Evolutionary conservation across 225 moss, liverwort and hornwort species (phyloP).

Genomic region (Physcomitrium patens): DNA sequence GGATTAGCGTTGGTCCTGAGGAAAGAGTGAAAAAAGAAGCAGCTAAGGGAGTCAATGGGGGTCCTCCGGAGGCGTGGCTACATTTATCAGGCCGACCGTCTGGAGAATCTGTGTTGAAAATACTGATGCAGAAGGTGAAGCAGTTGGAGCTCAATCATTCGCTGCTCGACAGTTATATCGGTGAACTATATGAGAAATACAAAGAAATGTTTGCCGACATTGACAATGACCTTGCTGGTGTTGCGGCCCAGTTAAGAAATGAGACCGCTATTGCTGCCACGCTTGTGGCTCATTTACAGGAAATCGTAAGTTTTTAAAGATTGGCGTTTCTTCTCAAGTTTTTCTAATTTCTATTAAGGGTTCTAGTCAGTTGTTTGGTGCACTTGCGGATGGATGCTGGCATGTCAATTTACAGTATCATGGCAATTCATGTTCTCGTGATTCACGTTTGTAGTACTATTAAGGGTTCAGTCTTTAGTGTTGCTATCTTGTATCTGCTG

Average conservation of each 20-base stretch:
- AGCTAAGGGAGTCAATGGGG: slow-evolving; percentile 43
- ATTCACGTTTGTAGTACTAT: no score
- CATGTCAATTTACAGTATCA: background rate
- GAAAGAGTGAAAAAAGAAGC: slow-evolving; percentile 65
- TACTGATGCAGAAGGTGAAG: slow-evolving; percentile 95
- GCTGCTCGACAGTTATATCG: slow-evolving; percentile 81
- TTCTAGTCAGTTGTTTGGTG: background rate
- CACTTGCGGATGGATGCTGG: background rate
- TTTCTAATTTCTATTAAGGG: background rate
- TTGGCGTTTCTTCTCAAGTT: background rate
- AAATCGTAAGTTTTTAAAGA: slow-evolving; percentile 50
- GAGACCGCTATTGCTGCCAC: slow-evolving; percentile 71
- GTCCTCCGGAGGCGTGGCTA: slow-evolving; percentile 62
- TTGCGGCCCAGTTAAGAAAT: slow-evolving; percentile 64
- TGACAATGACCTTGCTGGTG: slow-evolving; percentile 77
- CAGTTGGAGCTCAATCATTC: slow-evolving; percentile 86
- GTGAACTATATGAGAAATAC: slow-evolving; percentile 84
- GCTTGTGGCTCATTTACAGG: slow-evolving; percentile 67
- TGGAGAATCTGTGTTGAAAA: slow-evolving; percentile 92
- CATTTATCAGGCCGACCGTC: slow-evolving; percentile 75
- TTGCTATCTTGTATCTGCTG: background rate
- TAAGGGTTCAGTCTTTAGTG: slow-evolving; percentile 1
- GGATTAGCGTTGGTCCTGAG: slow-evolving; percentile 43
- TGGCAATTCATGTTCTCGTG: background rate
- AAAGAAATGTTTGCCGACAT: slow-evolving; percentile 83